A percentile compares a stretch with the other conserved stretches of the same genome.
These are phyloP conservation scores for Tetrahymena thermophila DNA, from an alignment of 73 alveolate species.

Conservation along the genomic window DNA sequence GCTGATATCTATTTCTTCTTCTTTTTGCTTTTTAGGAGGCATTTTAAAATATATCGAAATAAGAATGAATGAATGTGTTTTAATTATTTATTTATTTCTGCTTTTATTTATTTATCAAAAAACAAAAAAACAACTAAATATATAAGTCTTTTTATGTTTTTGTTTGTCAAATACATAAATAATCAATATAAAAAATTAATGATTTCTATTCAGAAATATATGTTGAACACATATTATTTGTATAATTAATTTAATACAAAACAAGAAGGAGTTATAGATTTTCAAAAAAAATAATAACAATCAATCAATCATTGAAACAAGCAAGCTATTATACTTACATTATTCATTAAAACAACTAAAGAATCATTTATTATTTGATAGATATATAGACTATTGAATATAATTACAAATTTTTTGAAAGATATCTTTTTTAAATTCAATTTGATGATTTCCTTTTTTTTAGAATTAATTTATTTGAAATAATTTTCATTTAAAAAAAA, in stretches of 20 bases:
- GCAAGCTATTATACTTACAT: no score
- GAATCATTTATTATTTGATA: not conserved
- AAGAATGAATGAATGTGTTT: not conserved
- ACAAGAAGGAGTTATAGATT: not conserved
- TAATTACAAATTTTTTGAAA: not conserved
- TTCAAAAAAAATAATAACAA: not conserved
- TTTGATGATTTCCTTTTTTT: not conserved
- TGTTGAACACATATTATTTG: not conserved
- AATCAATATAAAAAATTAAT: not conserved
- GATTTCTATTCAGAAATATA: not conserved
- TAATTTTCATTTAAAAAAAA: no score
- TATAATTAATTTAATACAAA: not conserved
- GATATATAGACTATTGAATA: not conserved
- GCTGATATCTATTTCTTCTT: slow-evolving; percentile 32
- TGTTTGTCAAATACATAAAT: not conserved
- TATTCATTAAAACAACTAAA: no score
- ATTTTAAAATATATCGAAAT: not conserved
- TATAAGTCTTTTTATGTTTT: not conserved
- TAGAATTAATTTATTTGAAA: no score
- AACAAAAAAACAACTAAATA: not conserved
- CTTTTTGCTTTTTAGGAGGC: slow-evolving; percentile 22
- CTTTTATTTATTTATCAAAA: not conserved
- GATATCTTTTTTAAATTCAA: not conserved
- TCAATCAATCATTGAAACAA: not conserved
- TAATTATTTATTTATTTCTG: not conserved